A percentile compares a stretch with the other conserved stretches of the same genome.
phyloP scores from a whole-genome alignment of 768 basidiomycete species.

The Thelephora ganbajun region DNA sequence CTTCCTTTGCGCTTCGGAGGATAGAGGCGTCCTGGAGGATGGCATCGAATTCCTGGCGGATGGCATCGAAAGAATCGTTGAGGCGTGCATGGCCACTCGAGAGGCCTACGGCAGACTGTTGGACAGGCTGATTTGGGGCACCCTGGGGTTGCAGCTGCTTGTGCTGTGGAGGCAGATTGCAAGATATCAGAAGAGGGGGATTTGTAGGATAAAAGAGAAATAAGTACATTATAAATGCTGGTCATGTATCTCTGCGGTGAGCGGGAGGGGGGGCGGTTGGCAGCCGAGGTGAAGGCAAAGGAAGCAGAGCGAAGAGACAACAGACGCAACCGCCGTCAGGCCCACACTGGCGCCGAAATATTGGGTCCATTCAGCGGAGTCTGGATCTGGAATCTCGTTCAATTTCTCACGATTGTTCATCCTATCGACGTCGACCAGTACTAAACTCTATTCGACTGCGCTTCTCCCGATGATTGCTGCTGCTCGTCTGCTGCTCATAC shows the following conservation, averaged over 20 bases:
- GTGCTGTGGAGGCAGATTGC: slow-evolving; percentile 17
- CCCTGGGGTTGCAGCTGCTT: slow-evolving; percentile 28
- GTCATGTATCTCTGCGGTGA: slow-evolving; percentile 11
- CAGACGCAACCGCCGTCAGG: too few relatives aligned
- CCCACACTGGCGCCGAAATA: background rate
- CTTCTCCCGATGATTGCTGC: background rate
- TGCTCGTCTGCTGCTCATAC: slow-evolving; percentile 26
- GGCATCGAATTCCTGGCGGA: slow-evolving; percentile 75
- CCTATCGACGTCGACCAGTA: background rate
- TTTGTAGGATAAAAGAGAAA: slow-evolving; percentile 1
- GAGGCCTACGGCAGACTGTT: slow-evolving; percentile 9
- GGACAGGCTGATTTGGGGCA: slow-evolving; percentile 20
- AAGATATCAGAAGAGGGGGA: slow-evolving; percentile 1
- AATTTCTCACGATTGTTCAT: background rate
- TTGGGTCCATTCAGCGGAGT: background rate
- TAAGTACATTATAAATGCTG: slow-evolving; percentile 17
- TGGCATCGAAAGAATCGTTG: slow-evolving; percentile 66
- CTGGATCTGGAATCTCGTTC: background rate
- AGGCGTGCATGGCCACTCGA: slow-evolving; percentile 28
- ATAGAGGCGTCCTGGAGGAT: slow-evolving; percentile 52
- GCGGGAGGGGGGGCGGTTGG: slow-evolving; percentile 10
- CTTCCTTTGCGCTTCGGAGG: slow-evolving; percentile 70
- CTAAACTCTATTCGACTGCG: background rate
- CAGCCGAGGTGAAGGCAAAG: background rate
- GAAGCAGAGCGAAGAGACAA: too few relatives aligned